Evolutionary conservation across 1,284 basidiomycete species (phyloP).

Genomic region (Gomphus sp.): DNA sequence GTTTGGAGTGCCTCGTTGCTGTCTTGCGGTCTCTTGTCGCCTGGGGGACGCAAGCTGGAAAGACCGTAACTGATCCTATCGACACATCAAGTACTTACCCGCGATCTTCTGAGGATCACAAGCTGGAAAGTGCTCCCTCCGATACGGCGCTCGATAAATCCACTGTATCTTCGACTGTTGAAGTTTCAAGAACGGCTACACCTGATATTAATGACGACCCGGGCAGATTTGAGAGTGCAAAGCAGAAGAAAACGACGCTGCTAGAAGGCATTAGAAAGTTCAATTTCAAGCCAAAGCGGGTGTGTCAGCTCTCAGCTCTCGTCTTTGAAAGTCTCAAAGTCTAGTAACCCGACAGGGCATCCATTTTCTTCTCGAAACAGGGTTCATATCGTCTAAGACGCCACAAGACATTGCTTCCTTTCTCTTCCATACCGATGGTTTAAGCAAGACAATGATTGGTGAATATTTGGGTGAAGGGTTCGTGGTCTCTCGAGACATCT

Average conservation of each 20-base stretch:
- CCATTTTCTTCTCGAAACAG: conserved; percentile 81
- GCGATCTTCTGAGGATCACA: conserved; percentile 40
- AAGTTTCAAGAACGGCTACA: conserved; percentile 54
- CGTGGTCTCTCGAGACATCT: conserved; percentile 20
- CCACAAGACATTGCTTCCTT: conserved; percentile 85
- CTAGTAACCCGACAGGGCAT: conserved; percentile 53
- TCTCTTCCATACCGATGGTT: conserved; percentile 83
- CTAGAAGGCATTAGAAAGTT: conserved; percentile 97
- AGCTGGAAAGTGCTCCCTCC: conserved; percentile 40
- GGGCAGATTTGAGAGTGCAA: conserved; percentile 89
- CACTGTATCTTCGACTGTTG: conserved; percentile 31
- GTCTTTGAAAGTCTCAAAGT: neutral
- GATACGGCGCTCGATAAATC: conserved; percentile 43
- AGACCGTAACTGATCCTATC: conserved; percentile 36
- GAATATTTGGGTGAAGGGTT: conserved; percentile 97
- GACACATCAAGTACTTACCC: conserved; percentile 30
- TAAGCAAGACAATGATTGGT: conserved; percentile 94
- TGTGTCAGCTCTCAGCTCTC: conserved; percentile 23
- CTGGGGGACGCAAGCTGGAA: conserved; percentile 69
- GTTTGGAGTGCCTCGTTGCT: conserved; percentile 82
- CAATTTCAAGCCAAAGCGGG: conserved; percentile 95
- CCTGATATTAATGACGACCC: conserved; percentile 85
- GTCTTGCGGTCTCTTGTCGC: conserved; percentile 82
- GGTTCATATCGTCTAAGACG: conserved; percentile 73
- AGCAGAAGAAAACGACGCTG: conserved; percentile 93